Conservation (phyloP, 2,329 filamentous ascomycete genomes). For the Epichloe amarillans region DNA sequence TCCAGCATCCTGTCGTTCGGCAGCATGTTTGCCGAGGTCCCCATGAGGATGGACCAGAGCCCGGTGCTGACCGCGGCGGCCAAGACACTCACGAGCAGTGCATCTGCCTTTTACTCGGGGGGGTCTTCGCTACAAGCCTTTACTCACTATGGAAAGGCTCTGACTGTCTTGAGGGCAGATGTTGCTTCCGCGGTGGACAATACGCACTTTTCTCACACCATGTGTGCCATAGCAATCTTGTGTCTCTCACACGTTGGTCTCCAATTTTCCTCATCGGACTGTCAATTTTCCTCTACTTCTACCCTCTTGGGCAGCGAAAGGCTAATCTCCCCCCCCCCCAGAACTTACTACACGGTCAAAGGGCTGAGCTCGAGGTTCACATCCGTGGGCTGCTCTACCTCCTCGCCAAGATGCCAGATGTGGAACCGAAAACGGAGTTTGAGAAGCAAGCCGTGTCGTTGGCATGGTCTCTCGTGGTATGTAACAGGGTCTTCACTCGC, state of each 20-base stretch:
- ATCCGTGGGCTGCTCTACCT: constrained; percentile 2
- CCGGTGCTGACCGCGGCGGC: neutral
- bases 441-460: neutral
- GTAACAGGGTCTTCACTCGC: neutral
- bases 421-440: neutral
- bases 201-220: neutral
- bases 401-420: neutral
- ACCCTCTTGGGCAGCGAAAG: neutral
- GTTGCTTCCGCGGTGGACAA: neutral
- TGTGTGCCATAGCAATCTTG: neutral
- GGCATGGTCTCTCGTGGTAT: constrained; percentile 1
- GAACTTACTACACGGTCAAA: neutral
- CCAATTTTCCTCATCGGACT: no score
- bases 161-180: neutral
- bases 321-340: neutral
- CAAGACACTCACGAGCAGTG: neutral
- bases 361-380: neutral
- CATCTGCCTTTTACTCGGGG: neutral
- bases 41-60: neutral
- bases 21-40: neutral
- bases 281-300: no score
- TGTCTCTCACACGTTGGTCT: neutral
- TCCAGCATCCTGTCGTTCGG: neutral
- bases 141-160: neutral
- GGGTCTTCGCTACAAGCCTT: neutral